These are phyloP conservation scores for Stagonosporopsis rhizophila DNA, from an alignment of 2,329 filamentous ascomycete species.

Conservation along the genomic window DNA sequence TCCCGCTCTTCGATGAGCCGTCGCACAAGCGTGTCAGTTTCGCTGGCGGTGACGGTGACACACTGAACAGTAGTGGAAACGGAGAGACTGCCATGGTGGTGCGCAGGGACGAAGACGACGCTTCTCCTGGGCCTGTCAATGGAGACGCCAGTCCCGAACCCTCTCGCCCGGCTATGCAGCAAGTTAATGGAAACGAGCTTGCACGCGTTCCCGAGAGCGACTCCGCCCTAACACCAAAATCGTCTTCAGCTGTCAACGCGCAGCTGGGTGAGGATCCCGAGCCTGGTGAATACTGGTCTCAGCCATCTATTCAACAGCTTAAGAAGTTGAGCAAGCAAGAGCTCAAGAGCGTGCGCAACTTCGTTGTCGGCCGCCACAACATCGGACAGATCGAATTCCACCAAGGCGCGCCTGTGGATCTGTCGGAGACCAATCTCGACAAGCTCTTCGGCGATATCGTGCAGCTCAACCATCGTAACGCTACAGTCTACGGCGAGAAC, in stretches of 20 bases:
- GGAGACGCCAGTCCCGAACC: slow-evolving; percentile 44
- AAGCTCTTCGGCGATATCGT: slow-evolving; percentile 81
- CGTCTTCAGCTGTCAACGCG: slow-evolving; percentile 40
- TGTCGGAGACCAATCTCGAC: slow-evolving; percentile 79
- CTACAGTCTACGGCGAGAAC: slow-evolving; percentile 79
- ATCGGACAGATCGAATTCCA: slow-evolving; percentile 84
- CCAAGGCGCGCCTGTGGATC: slow-evolving; percentile 66
- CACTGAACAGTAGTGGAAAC: slow-evolving; percentile 53
- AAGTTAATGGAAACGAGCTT: slow-evolving; percentile 76
- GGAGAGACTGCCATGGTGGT: slow-evolving; percentile 58
- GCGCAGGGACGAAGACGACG: slow-evolving; percentile 57
- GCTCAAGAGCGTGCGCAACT: slow-evolving; percentile 74
- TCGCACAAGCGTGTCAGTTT: slow-evolving; percentile 84
- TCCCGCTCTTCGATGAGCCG: slow-evolving; percentile 64
- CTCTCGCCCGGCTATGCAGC: slow-evolving; percentile 70
- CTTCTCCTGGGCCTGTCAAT: slow-evolving; percentile 61
- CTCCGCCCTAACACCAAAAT: slow-evolving; percentile 53
- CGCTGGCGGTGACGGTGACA: slow-evolving; percentile 62
- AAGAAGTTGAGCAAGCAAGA: slow-evolving; percentile 80
- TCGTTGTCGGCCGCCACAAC: slow-evolving; percentile 82
- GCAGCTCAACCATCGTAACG: slow-evolving; percentile 75
- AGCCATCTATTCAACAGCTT: slow-evolving; percentile 76
- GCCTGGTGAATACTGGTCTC: slow-evolving; percentile 86
- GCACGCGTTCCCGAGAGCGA: slow-evolving; percentile 81
- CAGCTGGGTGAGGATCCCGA: slow-evolving; percentile 56